Evolutionary conservation across 257 asterid genomes (phyloP).

Genomic region (Lycium ferocissimum): DNA sequence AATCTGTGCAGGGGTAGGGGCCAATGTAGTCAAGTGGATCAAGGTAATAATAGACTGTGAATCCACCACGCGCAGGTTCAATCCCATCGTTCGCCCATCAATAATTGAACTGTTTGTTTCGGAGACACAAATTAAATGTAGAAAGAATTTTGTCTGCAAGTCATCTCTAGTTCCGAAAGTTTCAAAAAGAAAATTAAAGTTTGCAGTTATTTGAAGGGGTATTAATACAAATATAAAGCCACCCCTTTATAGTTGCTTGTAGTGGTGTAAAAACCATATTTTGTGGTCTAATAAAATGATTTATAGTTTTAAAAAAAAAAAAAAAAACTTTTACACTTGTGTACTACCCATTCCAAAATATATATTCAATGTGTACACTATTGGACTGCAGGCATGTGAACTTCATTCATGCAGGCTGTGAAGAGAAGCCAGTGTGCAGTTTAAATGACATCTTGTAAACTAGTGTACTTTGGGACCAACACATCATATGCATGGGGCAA

Average conservation of each 20-base stretch:
- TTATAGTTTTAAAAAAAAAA: background rate
- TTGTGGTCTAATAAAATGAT: background rate
- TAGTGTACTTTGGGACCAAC: background rate
- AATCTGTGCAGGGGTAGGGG: too few relatives aligned
- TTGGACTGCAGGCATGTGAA: background rate
- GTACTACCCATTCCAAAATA: background rate
- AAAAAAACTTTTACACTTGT: background rate
- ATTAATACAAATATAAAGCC: too few relatives aligned
- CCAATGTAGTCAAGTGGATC: too few relatives aligned
- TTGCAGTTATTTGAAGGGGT: too few relatives aligned
- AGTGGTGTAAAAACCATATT: background rate
- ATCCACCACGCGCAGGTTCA: too few relatives aligned
- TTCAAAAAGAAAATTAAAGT: too few relatives aligned
- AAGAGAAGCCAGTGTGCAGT: background rate
- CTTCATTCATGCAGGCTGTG: background rate
- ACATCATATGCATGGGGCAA: background rate
- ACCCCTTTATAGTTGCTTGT: background rate
- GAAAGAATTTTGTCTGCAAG: too few relatives aligned
- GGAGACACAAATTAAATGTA: too few relatives aligned
- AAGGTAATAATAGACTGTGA: too few relatives aligned
- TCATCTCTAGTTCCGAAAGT: too few relatives aligned
- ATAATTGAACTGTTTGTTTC: too few relatives aligned
- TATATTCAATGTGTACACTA: background rate
- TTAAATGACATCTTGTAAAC: slow-evolving; percentile 1
- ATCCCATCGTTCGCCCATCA: too few relatives aligned